Conservation (phyloP, 83 land plant genomes). For the Larix sibirica region DNA sequence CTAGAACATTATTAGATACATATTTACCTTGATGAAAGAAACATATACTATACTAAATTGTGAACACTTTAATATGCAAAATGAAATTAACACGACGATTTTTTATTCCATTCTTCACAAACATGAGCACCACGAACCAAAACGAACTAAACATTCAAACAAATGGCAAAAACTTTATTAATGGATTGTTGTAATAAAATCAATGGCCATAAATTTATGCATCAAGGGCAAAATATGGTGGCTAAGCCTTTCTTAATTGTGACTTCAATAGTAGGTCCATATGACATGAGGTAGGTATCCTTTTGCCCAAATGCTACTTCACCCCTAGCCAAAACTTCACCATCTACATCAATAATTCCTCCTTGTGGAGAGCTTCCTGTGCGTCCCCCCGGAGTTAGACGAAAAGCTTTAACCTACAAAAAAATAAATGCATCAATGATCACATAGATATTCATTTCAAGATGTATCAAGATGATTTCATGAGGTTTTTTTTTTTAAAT, state of each 20-base stretch:
- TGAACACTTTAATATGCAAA: no score
- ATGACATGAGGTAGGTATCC: conserved; percentile 36
- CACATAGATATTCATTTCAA: not conserved
- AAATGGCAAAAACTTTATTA: no score
- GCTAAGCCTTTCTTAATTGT: conserved; percentile 57
- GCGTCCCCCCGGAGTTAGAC: conserved; percentile 66
- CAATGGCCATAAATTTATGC: not conserved
- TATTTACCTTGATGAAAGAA: no score
- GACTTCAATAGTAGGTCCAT: conserved; percentile 51
- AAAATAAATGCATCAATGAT: not conserved
- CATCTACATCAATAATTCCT: conserved; percentile 85
- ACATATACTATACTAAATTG: no score
- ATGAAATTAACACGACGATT: no score
- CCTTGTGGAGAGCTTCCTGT: conserved; percentile 50
- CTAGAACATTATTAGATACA: no score
- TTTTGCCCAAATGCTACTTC: conserved; percentile 50
- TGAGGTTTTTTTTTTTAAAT: no score
- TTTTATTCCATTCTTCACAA: no score
- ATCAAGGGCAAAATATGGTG: conserved; percentile 40
- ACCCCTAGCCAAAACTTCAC: conserved; percentile 88
- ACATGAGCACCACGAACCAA: no score
- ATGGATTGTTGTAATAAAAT: not conserved
- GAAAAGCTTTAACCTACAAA: conserved; percentile 80
- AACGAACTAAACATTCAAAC: no score
- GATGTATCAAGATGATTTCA: no score